A percentile compares a stretch with the other conserved stretches of the same genome.
Evolutionary conservation across 2,329 filamentous ascomycete genomes (phyloP).

Genomic region (Fusarium sp.): DNA sequence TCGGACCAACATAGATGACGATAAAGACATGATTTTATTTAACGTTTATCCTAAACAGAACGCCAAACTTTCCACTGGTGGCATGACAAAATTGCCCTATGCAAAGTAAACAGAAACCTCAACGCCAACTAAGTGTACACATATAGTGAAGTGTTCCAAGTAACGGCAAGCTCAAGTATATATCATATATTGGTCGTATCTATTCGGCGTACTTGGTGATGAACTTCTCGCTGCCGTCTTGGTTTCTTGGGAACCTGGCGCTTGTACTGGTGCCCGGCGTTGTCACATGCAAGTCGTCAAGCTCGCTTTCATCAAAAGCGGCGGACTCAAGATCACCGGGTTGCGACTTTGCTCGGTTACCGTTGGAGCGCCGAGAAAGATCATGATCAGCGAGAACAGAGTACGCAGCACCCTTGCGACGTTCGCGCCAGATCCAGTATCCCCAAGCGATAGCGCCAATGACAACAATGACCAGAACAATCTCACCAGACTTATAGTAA

Average conservation of each 20-base stretch:
- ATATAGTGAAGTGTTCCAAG: neutral
- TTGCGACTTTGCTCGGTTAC: slow-evolving; percentile 59
- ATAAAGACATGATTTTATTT: slow-evolving; percentile 35
- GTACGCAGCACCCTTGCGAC: slow-evolving; percentile 67
- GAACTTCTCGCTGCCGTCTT: slow-evolving; percentile 57
- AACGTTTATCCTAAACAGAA: slow-evolving; percentile 20
- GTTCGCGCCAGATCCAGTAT: slow-evolving; percentile 74
- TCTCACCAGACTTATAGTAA: slow-evolving; percentile 87
- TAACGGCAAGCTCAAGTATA: neutral
- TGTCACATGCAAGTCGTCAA: slow-evolving; percentile 68
- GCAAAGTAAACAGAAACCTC: slow-evolving; percentile 20
- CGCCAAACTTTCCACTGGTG: slow-evolving; percentile 35
- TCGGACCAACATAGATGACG: slow-evolving; percentile 39
- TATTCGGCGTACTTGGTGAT: slow-evolving; percentile 35
- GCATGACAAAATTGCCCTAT: slow-evolving; percentile 30
- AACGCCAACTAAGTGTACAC: slow-evolving; percentile 28
- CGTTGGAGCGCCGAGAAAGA: slow-evolving; percentile 54
- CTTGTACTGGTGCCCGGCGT: slow-evolving; percentile 58
- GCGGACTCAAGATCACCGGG: slow-evolving; percentile 69
- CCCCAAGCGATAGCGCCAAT: slow-evolving; percentile 80
- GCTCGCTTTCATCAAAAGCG: slow-evolving; percentile 73
- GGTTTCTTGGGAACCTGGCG: slow-evolving; percentile 67
- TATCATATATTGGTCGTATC: neutral
- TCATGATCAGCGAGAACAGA: slow-evolving; percentile 59
- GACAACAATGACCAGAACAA: slow-evolving; percentile 83